Conservation (phyloP, 306 rosid species). For the Coriaria nepalensis region DNA sequence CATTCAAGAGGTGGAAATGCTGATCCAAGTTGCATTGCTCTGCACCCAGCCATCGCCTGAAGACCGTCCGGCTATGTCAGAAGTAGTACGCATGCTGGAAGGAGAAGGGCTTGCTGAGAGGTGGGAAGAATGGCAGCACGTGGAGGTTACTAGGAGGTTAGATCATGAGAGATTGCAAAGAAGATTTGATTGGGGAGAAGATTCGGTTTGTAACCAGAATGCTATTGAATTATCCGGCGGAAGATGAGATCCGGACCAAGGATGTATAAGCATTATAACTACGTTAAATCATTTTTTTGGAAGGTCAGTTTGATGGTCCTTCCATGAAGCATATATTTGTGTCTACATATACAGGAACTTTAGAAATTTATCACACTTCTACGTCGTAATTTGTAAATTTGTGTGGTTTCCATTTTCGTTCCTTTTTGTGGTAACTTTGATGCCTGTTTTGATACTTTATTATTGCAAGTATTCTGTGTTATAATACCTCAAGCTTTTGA, state of each 20-base stretch:
- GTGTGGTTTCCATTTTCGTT: too few relatives aligned
- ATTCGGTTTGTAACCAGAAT: slow-evolving; percentile 75
- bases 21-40: slow-evolving; percentile 85
- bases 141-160: slow-evolving; percentile 79
- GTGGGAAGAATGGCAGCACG: slow-evolving; percentile 98
- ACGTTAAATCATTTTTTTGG: too few relatives aligned
- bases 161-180: slow-evolving; percentile 81
- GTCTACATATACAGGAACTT: too few relatives aligned
- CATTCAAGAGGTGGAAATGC: slow-evolving; percentile 81
- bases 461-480: too few relatives aligned
- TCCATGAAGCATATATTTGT: too few relatives aligned
- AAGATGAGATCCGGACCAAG: slow-evolving; percentile 29
- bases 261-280: too few relatives aligned
- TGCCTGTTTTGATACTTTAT: too few relatives aligned
- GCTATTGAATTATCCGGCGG: slow-evolving; percentile 94
- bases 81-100: slow-evolving; percentile 95
- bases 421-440: too few relatives aligned
- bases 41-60: slow-evolving; percentile 94
- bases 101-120: slow-evolving; percentile 98
- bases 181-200: slow-evolving; percentile 98
- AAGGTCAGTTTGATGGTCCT: too few relatives aligned
- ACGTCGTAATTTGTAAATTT: too few relatives aligned
- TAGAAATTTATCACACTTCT: too few relatives aligned
- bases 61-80: slow-evolving; percentile 90
- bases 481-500: too few relatives aligned